Conservation (phyloP, 129 eudicot species). For the Tagetes erecta region DNA sequence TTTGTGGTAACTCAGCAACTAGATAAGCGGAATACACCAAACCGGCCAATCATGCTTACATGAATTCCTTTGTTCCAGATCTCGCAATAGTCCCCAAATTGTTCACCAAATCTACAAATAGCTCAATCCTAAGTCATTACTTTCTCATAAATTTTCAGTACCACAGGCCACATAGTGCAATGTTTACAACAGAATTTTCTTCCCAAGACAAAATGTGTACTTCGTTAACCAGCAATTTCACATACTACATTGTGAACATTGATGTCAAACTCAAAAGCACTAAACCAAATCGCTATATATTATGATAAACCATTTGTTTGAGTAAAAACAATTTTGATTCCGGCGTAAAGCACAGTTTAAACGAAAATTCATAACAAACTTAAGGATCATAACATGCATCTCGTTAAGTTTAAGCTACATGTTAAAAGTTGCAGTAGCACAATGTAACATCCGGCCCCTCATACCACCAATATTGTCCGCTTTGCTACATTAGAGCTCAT, state of each 20-base stretch:
- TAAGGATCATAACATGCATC: background rate
- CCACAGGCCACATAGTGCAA: background rate
- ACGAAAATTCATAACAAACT: background rate
- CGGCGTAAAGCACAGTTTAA: background rate
- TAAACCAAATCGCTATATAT: too few relatives aligned
- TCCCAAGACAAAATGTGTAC: too few relatives aligned
- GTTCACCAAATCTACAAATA: background rate
- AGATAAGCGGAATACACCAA: slow-evolving; percentile 91
- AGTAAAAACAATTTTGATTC: too few relatives aligned
- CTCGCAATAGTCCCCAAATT: slow-evolving; percentile 93
- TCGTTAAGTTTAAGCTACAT: background rate
- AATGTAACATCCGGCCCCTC: too few relatives aligned
- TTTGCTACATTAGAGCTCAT: too few relatives aligned
- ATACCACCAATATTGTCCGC: too few relatives aligned
- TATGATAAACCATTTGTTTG: too few relatives aligned
- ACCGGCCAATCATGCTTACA: slow-evolving; percentile 97
- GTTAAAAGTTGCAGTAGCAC: background rate
- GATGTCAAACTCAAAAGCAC: too few relatives aligned
- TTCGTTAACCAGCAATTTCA: too few relatives aligned
- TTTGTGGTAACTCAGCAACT: slow-evolving; percentile 93
- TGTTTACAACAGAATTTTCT: background rate
- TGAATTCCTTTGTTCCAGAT: slow-evolving; percentile 91
- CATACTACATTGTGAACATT: too few relatives aligned
- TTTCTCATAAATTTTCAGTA: background rate
- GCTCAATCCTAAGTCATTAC: background rate